Conservation (phyloP, 2,329 filamentous ascomycete species). For the Monosporascus sp. region DNA sequence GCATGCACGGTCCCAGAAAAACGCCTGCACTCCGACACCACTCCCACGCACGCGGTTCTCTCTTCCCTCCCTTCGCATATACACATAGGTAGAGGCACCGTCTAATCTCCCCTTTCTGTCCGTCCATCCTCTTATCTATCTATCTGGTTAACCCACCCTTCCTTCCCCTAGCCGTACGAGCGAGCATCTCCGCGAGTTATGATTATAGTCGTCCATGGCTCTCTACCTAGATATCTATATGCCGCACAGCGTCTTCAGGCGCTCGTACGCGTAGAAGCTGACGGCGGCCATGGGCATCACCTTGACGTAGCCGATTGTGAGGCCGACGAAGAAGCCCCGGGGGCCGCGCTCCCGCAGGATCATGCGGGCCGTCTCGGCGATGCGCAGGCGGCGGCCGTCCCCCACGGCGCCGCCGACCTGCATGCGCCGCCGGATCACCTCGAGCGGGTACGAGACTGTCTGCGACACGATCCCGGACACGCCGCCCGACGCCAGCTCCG, state of each 20-base stretch:
- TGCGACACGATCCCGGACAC: conserved; percentile 85
- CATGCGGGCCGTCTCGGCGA: conserved; percentile 70
- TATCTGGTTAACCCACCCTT: background rate
- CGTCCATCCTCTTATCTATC: background rate
- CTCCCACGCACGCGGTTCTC: background rate
- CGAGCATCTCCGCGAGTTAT: no score
- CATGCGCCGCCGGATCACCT: conserved; percentile 89
- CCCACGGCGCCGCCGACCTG: conserved; percentile 94
- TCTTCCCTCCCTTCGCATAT: no score
- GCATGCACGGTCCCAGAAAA: conserved; percentile 11
- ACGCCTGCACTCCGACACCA: conserved; percentile 16
- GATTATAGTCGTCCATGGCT: no score
- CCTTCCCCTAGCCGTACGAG: no score
- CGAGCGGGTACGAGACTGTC: conserved; percentile 87
- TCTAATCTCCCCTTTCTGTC: background rate
- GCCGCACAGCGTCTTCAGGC: conserved; percentile 57
- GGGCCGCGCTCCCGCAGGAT: conserved; percentile 73
- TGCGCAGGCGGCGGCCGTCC: conserved; percentile 72
- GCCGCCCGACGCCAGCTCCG: conserved; percentile 79
- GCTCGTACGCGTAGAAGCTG: conserved; percentile 62
- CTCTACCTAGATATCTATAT: conserved; percentile 43
- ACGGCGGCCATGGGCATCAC: conserved; percentile 82
- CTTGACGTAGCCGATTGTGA: conserved; percentile 94
- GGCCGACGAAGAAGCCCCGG: conserved; percentile 82
- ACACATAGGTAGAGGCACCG: no score